A percentile compares a stretch with the other conserved stretches of the same genome.
Conservation (phyloP, 2,329 filamentous ascomycete species). For the Onygenales sp. region DNA sequence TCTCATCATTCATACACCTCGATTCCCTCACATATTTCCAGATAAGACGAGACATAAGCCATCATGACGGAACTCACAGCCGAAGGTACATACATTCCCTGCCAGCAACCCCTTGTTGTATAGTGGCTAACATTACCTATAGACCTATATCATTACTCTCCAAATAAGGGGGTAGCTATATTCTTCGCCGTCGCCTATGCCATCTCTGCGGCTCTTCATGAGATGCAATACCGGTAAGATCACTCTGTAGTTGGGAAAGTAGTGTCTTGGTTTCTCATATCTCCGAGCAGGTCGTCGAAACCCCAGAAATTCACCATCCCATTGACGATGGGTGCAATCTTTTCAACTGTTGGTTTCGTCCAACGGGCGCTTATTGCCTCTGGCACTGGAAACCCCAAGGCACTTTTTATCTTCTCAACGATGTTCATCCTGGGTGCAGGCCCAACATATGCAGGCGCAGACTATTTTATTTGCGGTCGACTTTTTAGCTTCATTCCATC, state of each 20-base stretch:
- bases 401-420: background rate
- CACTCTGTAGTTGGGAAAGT: background rate
- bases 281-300: background rate
- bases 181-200: background rate
- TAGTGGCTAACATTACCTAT: background rate
- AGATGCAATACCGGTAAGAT: background rate
- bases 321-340: constrained; percentile 5
- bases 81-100: background rate
- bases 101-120: background rate
- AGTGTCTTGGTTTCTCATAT: background rate
- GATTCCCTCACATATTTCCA: background rate
- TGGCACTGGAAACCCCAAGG: background rate
- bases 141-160: constrained; percentile 2
- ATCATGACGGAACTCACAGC: background rate
- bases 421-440: constrained; percentile 9
- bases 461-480: constrained; percentile 8
- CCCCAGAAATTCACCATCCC: constrained; percentile 8
- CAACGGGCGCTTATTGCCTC: constrained; percentile 2
- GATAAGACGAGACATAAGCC: background rate
- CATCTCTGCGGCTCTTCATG: background rate
- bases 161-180: constrained; percentile 1
- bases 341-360: constrained; percentile 6
- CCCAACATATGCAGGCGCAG: constrained; percentile 8
- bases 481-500: constrained; percentile 7
- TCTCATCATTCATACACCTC: background rate